Conservation (phyloP, 2,329 filamentous ascomycete genomes). For the Zymoseptoria brevis region DNA sequence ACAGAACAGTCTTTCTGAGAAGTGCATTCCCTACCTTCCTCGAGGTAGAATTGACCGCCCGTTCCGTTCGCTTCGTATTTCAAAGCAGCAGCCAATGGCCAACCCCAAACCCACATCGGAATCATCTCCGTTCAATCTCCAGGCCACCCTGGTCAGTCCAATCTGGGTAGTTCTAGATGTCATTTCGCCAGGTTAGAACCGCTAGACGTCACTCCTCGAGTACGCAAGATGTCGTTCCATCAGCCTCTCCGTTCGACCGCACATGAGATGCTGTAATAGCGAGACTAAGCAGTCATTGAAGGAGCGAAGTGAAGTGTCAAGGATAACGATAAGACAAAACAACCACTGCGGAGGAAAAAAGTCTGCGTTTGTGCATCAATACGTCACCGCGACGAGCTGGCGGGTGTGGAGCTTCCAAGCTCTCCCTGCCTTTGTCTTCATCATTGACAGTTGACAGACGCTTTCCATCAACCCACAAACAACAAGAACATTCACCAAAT, state of each 20-base stretch:
- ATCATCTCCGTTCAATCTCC: too few relatives aligned
- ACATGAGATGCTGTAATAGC: background rate
- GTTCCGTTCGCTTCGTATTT: too few relatives aligned
- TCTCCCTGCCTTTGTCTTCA: background rate
- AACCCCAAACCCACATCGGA: too few relatives aligned
- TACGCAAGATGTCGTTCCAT: background rate
- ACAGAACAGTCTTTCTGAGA: too few relatives aligned
- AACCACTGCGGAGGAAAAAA: background rate
- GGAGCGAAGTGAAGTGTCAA: background rate
- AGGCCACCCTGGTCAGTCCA: too few relatives aligned
- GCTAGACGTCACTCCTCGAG: background rate
- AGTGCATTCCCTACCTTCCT: too few relatives aligned
- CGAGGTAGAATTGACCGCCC: too few relatives aligned
- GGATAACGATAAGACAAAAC: background rate
- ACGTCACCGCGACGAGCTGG: background rate
- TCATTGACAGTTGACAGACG: background rate
- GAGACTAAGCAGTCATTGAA: background rate
- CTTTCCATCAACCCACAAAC: background rate
- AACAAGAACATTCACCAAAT: background rate
- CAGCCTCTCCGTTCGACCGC: background rate
- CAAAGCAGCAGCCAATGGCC: too few relatives aligned
- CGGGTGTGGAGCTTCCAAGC: background rate
- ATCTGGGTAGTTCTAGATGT: too few relatives aligned
- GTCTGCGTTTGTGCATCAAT: background rate
- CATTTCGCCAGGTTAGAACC: too few relatives aligned